Percentiles rank a stretch among this genome's conserved stretches.
phyloP scores from a whole-genome alignment of 805 yeast genomes.

The Wickerhamomyces alni region DNA sequence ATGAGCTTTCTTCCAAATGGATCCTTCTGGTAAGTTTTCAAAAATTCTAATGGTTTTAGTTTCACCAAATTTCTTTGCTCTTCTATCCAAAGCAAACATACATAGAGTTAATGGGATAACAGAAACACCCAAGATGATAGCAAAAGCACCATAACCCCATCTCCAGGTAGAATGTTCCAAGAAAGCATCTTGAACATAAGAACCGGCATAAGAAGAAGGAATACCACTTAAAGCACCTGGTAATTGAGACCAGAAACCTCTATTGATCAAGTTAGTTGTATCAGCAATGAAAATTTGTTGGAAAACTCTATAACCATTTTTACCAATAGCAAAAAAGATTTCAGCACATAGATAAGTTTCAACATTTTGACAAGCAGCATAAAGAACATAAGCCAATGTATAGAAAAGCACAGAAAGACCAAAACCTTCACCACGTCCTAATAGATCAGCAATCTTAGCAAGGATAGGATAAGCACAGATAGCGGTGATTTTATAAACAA shows the following conservation, averaged over 20 bases:
- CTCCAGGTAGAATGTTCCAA: conserved; percentile 37
- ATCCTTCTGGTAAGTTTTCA: conserved; percentile 14
- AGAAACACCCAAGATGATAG: conserved; percentile 28
- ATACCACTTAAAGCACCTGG: conserved; percentile 29
- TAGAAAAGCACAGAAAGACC: conserved; percentile 26
- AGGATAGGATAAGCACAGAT: conserved; percentile 32
- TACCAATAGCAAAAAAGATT: conserved; percentile 32
- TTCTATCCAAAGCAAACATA: conserved; percentile 21
- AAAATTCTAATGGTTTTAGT: conserved; percentile 10
- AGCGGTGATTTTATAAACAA: conserved; percentile 31
- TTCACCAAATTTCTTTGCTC: conserved; percentile 9
- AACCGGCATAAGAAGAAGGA: conserved; percentile 24
- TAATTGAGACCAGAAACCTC: conserved; percentile 31
- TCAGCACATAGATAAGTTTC: conserved; percentile 28
- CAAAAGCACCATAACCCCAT: conserved; percentile 44
- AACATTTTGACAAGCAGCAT: conserved; percentile 29
- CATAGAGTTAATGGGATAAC: conserved; percentile 16
- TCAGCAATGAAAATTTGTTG: conserved; percentile 33
- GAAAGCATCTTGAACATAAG: conserved; percentile 23
- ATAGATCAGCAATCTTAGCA: conserved; percentile 31
- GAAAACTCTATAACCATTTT: conserved; percentile 30
- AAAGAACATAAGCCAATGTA: conserved; percentile 27
- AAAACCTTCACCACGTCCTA: conserved; percentile 35
- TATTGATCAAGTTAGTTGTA: conserved; percentile 31
- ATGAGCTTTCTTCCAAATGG: conserved; percentile 7